phyloP scores from a whole-genome alignment of 2,329 filamentous ascomycete species.

The Aureobasidium sp. region DNA sequence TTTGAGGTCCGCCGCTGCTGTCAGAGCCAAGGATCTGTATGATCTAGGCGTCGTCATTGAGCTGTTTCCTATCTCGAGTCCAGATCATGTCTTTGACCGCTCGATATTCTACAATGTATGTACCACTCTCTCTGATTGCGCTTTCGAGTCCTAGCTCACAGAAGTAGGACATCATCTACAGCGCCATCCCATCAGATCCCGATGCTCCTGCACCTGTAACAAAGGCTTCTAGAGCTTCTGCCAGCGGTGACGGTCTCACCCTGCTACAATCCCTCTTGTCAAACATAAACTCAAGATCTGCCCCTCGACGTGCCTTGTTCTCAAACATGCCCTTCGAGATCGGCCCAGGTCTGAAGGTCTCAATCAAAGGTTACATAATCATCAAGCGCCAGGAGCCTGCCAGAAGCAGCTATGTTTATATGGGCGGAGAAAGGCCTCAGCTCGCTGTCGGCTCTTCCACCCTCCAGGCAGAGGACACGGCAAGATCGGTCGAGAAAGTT shows the following conservation, averaged over 20 bases:
- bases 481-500: conserved; percentile 65
- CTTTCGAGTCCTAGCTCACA: conserved; percentile 8
- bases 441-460: conserved; percentile 69
- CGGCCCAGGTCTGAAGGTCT: conserved; percentile 75
- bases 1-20: conserved; percentile 67
- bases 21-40: conserved; percentile 88
- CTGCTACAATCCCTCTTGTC: conserved; percentile 74
- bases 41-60: conserved; percentile 89
- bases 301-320: conserved; percentile 78
- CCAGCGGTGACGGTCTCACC: conserved; percentile 66
- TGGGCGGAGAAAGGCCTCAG: conserved; percentile 77
- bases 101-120: conserved; percentile 73
- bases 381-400: conserved; percentile 77
- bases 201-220: conserved; percentile 53
- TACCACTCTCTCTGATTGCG: conserved; percentile 40
- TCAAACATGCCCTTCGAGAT: conserved; percentile 82
- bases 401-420: conserved; percentile 79
- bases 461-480: conserved; percentile 69
- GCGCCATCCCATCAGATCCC: conserved; percentile 60
- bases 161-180: conserved; percentile 79
- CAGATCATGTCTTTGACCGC: conserved; percentile 67
- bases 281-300: conserved; percentile 84
- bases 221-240: conserved; percentile 53
- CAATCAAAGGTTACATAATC: conserved; percentile 87
- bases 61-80: conserved; percentile 76